Evolutionary conservation across 805 yeast genomes (phyloP), one percentile per base, ranked within the genome.

Genomic region (Kurtzmaniella cleridarum): DNA sequence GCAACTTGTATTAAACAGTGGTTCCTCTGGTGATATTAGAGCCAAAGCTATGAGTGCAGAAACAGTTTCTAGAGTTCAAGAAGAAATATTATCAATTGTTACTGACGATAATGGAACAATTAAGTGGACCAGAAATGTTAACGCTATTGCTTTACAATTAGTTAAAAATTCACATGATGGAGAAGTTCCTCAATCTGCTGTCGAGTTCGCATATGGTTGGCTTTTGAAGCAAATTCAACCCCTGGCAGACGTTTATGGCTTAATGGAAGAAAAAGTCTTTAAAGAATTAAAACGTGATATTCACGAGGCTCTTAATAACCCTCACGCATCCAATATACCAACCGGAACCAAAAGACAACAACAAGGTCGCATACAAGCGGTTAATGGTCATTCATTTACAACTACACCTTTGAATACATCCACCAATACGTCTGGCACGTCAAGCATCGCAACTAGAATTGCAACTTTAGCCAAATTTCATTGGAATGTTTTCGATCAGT

Each of bases 201-300:
- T 78, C 33, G 77, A 73, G 38, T 83, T 87, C 57, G 77, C 84
- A 32, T 77, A 78, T 56, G 76, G 80, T 47, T 87, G 96, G 95
- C 69, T 88, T 34, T 69, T 84, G 35, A 85, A 82, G 54, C 95
- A 88, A 60, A 83, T 90, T 10, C 95, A 87, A 60, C 96, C 96
- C 35, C 69, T 69, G 43, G 79, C 91, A 6, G 81, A 76, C 37
- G 84, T 87, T 30, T 87, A 87, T 55, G 80, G 81, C 5, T 69
- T 86, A 35, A 69, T 88, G 73, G 96, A 87, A 60, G 70, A 71
- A 29, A 78, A 80, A 46, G 71, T 78, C 13, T 79, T 80, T 59
- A 70, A 71, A 47, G 75, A 71, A 41, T 62, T 79, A 38, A 55
- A 59, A 37, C 52, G 45, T 31, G 70, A 71, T 33, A 62, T 63